Evolutionary conservation across 2,329 filamentous ascomycete species (phyloP).

Genomic region (Calonectria pseudoreteaudii): DNA sequence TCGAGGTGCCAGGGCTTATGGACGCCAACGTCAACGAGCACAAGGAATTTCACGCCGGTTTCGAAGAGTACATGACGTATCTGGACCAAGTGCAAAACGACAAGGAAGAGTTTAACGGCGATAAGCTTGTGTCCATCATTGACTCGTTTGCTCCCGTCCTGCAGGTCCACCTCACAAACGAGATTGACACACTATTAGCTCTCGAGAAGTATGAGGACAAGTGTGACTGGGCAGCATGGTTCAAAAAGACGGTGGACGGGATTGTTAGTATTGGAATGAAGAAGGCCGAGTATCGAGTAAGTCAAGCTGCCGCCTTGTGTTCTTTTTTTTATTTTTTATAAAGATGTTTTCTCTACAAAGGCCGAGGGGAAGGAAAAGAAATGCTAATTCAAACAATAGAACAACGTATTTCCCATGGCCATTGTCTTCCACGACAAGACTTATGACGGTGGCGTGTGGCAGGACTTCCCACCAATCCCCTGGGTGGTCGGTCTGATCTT

Average conservation of each 20-base stretch:
- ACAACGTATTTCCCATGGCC: slow-evolving; percentile 36
- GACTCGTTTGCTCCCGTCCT: slow-evolving; percentile 48
- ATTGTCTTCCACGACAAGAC: slow-evolving; percentile 44
- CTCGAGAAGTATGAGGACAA: slow-evolving; percentile 49
- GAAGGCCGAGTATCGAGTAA: slow-evolving; percentile 29
- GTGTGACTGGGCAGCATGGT: slow-evolving; percentile 49
- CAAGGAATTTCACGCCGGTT: slow-evolving; percentile 50
- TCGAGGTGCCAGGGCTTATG: slow-evolving; percentile 53
- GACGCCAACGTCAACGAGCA: slow-evolving; percentile 56
- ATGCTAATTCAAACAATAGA: slow-evolving; percentile 23
- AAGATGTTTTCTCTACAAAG: not conserved
- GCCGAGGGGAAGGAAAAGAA: not conserved
- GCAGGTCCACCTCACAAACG: slow-evolving; percentile 51
- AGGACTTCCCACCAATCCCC: slow-evolving; percentile 42
- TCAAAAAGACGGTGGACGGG: slow-evolving; percentile 33
- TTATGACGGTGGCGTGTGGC: slow-evolving; percentile 43
- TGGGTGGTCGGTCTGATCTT: slow-evolving; percentile 45
- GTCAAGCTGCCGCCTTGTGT: slow-evolving; percentile 5
- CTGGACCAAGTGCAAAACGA: slow-evolving; percentile 42
- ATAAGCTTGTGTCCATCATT: slow-evolving; percentile 36
- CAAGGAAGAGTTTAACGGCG: slow-evolving; percentile 47
- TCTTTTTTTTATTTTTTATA: too few relatives aligned
- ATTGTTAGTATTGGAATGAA: slow-evolving; percentile 32
- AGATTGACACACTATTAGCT: slow-evolving; percentile 51
- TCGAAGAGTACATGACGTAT: slow-evolving; percentile 49